phyloP scores from a whole-genome alignment of 352 stramenopile species.

The Saprolegnia diclina region DNA sequence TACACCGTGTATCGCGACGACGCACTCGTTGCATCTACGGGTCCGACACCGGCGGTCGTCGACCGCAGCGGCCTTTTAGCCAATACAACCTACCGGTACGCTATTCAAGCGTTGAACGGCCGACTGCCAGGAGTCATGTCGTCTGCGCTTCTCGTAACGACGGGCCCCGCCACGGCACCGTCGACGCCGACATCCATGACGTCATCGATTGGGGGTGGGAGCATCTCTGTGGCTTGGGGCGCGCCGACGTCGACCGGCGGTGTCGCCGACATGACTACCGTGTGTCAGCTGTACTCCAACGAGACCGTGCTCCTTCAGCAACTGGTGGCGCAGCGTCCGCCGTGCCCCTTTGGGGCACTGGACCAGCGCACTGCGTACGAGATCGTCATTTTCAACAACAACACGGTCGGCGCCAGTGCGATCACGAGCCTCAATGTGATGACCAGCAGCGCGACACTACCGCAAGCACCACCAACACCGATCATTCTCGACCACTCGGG shows the following conservation, averaged over 20 bases:
- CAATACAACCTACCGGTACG: background rate
- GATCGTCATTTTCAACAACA: background rate
- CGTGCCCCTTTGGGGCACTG: background rate
- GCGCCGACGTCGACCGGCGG: background rate
- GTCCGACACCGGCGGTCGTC: background rate
- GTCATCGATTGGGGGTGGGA: background rate
- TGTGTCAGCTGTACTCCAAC: background rate
- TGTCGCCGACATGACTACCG: background rate
- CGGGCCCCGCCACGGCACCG: background rate
- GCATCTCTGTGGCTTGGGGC: background rate
- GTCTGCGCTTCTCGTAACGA: background rate
- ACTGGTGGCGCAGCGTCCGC: background rate
- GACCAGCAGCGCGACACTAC: background rate
- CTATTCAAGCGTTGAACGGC: background rate
- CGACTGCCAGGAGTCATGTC: background rate
- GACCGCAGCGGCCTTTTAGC: background rate
- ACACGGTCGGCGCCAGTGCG: background rate
- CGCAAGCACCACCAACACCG: background rate
- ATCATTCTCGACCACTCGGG: background rate
- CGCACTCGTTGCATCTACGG: background rate
- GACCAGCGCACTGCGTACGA: background rate
- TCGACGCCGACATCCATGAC: background rate
- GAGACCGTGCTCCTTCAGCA: background rate
- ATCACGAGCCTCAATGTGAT: background rate
- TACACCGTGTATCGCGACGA: conserved; percentile 5